Base-by-base conservation (phyloP, 192 early-diverging fungal species). In the Helicostylum pulchrum region DNA sequence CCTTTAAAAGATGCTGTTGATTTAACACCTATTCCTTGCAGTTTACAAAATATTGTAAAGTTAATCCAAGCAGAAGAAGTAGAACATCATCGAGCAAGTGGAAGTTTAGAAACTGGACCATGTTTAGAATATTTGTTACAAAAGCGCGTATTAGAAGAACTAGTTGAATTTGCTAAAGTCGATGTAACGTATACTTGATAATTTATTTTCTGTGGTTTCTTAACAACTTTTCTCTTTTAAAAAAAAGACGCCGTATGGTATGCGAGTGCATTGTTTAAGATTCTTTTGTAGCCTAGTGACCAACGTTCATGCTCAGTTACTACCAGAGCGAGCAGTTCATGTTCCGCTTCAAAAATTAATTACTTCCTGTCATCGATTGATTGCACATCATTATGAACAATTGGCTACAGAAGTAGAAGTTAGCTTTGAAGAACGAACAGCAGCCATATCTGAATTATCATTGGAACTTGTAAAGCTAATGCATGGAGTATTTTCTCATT, bases 241-340 rank as follows among this genome's bases (percentile, higher is more conserved):
- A n/a, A n/a, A n/a, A n/a, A 31, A 75, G 74, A 75, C 74, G 3
- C 74, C 74, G 9, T 71, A 71, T 64, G 74, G 74, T 30, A 75
- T 75, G 74, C 68, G 74, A 9, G 58, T 75, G 12, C 68, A 70
- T 12, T 70, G 65, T 60, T 53, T 75, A 19, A 60, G 74, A 30
- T 75, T 75, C 39, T 75, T 75, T n/a, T 62, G 61, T 47, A 62
- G 60, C 8, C 48, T 75, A 2, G 67, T 75, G n/a, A 75, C 64
- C 17, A 75, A 70, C 44, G 69, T 75, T 21, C 74, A 75, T 53
- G 74, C 74, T 14, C 74, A 75, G 54, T 46, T 75, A 42, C 47
- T 75, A 26, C 74, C 74, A 23, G 74, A 75, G 32, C 55, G 74
- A 20, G 74, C 74, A 21, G 68, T 75, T 20, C 74, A 75, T 67